These are phyloP conservation scores for Yamadazyma akitaensis DNA, from an alignment of 805 yeast genomes.

Conservation along the genomic window DNA sequence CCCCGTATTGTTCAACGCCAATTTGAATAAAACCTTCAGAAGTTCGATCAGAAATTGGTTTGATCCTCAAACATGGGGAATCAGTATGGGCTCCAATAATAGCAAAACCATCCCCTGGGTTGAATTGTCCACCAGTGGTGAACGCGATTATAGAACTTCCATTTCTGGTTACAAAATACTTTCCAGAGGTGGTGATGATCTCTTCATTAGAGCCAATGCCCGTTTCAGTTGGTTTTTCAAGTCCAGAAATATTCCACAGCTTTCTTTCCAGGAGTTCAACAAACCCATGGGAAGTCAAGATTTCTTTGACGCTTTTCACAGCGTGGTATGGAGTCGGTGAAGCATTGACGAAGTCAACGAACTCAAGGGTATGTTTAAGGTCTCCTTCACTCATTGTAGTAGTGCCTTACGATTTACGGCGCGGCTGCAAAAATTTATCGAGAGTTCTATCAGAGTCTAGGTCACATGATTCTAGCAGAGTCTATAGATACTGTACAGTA, in stretches of 20 bases:
- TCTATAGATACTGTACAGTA: too few species aligned
- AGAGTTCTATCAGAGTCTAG: too few species aligned
- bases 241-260: conserved; percentile 50
- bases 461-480: too few species aligned
- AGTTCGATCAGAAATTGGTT: conserved; percentile 73
- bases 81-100: conserved; percentile 97
- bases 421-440: neutral
- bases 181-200: conserved; percentile 30
- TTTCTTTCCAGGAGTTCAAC: conserved; percentile 67
- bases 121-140: conserved; percentile 69
- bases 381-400: neutral
- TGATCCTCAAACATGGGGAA: conserved; percentile 83
- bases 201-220: neutral
- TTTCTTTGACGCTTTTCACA: conserved; percentile 60
- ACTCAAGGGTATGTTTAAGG: conserved; percentile 46
- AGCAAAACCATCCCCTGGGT: conserved; percentile 77
- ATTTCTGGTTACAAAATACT: conserved; percentile 86
- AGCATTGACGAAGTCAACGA: conserved; percentile 71
- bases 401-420: neutral
- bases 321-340: conserved; percentile 97
- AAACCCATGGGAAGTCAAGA: conserved; percentile 63
- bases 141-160: conserved; percentile 87
- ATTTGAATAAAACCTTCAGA: conserved; percentile 80
- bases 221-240: neutral
- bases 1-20: conserved; percentile 94